Evolutionary conservation across 495 filamentous ascomycete species (phyloP), one percentile per base, ranked within the genome.

Genomic region (Penicillium herquei): DNA sequence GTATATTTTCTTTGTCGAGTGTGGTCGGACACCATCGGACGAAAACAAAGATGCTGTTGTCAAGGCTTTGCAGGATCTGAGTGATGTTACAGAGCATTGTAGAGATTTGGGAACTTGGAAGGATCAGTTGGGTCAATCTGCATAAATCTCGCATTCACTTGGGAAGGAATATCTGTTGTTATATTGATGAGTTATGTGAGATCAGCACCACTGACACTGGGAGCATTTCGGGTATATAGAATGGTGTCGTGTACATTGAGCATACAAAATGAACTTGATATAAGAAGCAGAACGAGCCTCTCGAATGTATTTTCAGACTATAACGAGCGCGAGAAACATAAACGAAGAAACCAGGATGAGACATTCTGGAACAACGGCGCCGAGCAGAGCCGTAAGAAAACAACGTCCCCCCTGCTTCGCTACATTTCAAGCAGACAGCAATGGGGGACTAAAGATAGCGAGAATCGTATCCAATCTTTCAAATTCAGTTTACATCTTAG

Each of bases 1-100:
- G 65, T 98, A 98, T 73, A 81, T 96, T 26, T 97, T 98, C 72
- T 87, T 98, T 70, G 87, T 96, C 17, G 94, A 98, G 76, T 91
- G 96, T 66, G 81, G 88, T 66, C 85, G 86, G 6, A 56, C 57
- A 13, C 58, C 57, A 4, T 62, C 64, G 6, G 57, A 55, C 30
- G 61, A 62, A 44, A 63, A 67, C 40, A 54, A 64, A 45, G 67
- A 70, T 30, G 62, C 65, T 17, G 66, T 70, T n/a, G 30, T 53
- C 14, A 59, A 61, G 18, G 61, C 70, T 44, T 39, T 78, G 37
- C 16, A 52, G 13, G 62, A 59, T 37, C 48, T 78, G 13, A 57
- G 59, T 14, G 14, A 62, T 41, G 67, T 69, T 32, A 74, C 72
- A 2, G 72, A 74, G 49, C 62, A 49, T 35, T 77, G 71, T 61